These are phyloP conservation scores for Chrysosporium keratinophilum DNA, from an alignment of 2,329 filamentous ascomycete genomes.

Conservation along the genomic window DNA sequence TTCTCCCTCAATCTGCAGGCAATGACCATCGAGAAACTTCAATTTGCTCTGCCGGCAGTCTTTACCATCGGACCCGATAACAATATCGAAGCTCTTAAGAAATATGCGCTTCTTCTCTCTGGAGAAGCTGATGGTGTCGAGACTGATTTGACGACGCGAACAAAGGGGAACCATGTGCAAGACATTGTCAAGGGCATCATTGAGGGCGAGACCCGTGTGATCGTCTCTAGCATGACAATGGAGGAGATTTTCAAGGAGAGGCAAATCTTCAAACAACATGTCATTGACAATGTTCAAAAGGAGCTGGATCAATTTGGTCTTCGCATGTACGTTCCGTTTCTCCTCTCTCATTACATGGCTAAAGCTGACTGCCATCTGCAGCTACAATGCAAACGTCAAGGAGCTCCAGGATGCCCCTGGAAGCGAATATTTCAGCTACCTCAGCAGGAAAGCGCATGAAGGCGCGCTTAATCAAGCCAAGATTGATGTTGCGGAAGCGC, in stretches of 20 bases:
- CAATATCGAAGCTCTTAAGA: conserved; percentile 58
- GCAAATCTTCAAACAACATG: conserved; percentile 64
- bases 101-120: conserved; percentile 71
- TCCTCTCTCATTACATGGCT: not conserved
- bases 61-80: conserved; percentile 79
- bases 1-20: conserved; percentile 74
- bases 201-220: conserved; percentile 73
- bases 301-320: conserved; percentile 75
- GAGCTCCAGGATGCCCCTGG: conserved; percentile 74
- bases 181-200: conserved; percentile 86
- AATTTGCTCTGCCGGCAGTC: conserved; percentile 70
- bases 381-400: conserved; percentile 68
- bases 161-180: conserved; percentile 54
- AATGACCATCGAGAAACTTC: conserved; percentile 82
- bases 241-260: conserved; percentile 76
- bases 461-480: conserved; percentile 72
- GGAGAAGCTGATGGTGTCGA: conserved; percentile 43
- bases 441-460: conserved; percentile 74
- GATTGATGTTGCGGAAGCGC: conserved; percentile 49
- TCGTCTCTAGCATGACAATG: conserved; percentile 86
- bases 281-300: conserved; percentile 63
- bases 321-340: conserved; percentile 46
- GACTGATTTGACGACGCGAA: conserved; percentile 28
- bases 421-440: conserved; percentile 72
- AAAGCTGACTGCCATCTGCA: conserved; percentile 30